Evolutionary conservation across 2,329 filamentous ascomycete genomes (phyloP), one percentile per base, ranked within the genome.

Genomic region (Curvularia lunata): DNA sequence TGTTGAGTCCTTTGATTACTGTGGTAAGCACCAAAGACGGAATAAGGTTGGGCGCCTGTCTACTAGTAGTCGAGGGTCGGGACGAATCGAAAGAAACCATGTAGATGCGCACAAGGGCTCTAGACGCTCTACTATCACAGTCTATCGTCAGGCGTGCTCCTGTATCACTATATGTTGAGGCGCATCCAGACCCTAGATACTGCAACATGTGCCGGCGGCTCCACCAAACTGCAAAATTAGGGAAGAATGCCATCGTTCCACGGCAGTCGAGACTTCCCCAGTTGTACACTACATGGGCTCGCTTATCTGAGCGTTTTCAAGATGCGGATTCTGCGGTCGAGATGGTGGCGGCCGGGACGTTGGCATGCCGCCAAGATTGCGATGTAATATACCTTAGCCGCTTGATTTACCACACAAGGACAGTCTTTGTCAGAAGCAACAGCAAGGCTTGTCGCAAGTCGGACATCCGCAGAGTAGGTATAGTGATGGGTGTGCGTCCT

Each of bases 81-180:
- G 43, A 54, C 19, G 32, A 34, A 32, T 45, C 28, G 46, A 34
- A 43, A 32, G 25, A 46, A 52, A 37, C 37, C 52, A 34, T 19
- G n/a, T 42, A 25, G 40, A 38, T 48, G 21, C 38, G 18, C 23
- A 32, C 37, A 51, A 51, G 25, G 27, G 5, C 6, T 54, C 28
- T 53, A 51, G 34, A 56, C 18, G 8, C 47, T 48, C 21, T 50
- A 55, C 25, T 40, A 30, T 30, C 28, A 10, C 10, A 30, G 12
- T 37, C 54, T 32, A 45, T 27, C 47, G 52, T 55, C 40, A 58
- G 50, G 57, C 55, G 61, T 57, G 58, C 38, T 32, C 21, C 16
- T 9, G 34, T 37, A 16, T 18, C 5, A 34, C 34, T 18, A 37
- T 23, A 41, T 41, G 38, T 41, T 41, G 38, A 41, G 38, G 19